Evolutionary conservation across 352 stramenopile species (phyloP).

Genomic region (Globisporangium cederbergense): DNA sequence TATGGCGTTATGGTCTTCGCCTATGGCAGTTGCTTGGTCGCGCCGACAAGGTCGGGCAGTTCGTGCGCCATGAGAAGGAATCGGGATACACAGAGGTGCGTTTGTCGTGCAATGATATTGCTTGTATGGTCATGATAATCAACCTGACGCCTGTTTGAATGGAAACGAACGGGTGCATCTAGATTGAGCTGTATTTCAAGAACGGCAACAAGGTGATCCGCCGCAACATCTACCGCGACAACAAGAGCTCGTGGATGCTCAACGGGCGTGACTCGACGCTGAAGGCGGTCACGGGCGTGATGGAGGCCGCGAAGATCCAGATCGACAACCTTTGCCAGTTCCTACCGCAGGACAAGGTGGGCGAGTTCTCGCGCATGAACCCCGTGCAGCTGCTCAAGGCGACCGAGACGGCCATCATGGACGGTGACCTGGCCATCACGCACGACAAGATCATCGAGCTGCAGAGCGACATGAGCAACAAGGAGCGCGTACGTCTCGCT

Average conservation of each 20-base stretch:
- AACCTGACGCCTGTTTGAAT: not conserved
- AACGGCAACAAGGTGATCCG: constrained; percentile 80
- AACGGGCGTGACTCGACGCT: constrained; percentile 67
- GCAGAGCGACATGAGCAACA: constrained; percentile 68
- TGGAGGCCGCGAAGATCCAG: constrained; percentile 90
- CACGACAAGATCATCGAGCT: constrained; percentile 81
- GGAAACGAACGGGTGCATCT: not conserved
- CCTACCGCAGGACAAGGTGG: constrained; percentile 96
- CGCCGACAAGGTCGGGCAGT: constrained; percentile 91
- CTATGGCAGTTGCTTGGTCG: constrained; percentile 84
- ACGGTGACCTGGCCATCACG: constrained; percentile 65
- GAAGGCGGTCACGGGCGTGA: constrained; percentile 72
- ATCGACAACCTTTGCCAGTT: constrained; percentile 99
- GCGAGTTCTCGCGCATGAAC: constrained; percentile 89
- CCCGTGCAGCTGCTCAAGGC: constrained; percentile 69
- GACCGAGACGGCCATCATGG: constrained; percentile 69
- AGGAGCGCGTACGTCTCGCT: constrained; percentile 43
- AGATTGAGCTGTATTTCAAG: constrained; percentile 94
- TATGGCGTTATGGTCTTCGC: not conserved
- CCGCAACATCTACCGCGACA: constrained; percentile 90
- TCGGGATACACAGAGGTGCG: constrained; percentile 74
- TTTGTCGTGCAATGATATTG: not conserved
- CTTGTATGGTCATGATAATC: not conserved
- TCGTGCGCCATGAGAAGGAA: constrained; percentile 86
- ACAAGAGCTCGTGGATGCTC: constrained; percentile 81